Conservation (phyloP, 306 rosid species). For the Cercis canadensis region DNA sequence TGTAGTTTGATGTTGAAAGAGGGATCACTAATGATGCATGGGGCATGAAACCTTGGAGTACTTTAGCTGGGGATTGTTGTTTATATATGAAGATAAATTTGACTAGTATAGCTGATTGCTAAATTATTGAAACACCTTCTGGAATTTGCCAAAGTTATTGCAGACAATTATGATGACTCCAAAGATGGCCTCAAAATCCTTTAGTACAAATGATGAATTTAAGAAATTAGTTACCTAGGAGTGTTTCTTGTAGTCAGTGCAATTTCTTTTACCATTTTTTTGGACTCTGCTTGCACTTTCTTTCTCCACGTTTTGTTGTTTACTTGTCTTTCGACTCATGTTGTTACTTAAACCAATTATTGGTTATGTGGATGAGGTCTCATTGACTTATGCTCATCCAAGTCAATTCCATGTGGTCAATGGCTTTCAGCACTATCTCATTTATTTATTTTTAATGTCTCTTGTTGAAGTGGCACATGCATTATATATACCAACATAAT, state of each 20-base stretch:
- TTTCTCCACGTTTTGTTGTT: background rate
- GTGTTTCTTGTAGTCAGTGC: background rate
- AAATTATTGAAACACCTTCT: no score
- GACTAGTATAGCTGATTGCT: background rate
- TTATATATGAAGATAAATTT: background rate
- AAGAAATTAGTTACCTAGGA: background rate
- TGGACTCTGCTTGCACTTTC: background rate
- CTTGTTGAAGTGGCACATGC: no score
- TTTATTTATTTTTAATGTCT: background rate
- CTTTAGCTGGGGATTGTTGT: background rate
- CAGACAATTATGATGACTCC: background rate
- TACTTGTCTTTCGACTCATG: background rate
- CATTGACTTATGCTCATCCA: background rate
- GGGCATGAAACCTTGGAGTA: no score
- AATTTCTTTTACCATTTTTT: conserved; percentile 1
- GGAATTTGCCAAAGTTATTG: background rate
- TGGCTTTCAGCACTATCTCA: background rate
- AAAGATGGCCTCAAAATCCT: background rate
- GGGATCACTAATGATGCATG: no score
- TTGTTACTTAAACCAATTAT: no score
- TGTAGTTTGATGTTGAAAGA: no score
- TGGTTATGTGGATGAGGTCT: background rate
- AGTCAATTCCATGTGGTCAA: background rate
- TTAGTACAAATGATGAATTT: background rate
- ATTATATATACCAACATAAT: no score